Evolutionary conservation across 2,329 filamentous ascomycete species (phyloP), one percentile per base, ranked within the genome.

Genomic region (Mycosphaerella sp.): DNA sequence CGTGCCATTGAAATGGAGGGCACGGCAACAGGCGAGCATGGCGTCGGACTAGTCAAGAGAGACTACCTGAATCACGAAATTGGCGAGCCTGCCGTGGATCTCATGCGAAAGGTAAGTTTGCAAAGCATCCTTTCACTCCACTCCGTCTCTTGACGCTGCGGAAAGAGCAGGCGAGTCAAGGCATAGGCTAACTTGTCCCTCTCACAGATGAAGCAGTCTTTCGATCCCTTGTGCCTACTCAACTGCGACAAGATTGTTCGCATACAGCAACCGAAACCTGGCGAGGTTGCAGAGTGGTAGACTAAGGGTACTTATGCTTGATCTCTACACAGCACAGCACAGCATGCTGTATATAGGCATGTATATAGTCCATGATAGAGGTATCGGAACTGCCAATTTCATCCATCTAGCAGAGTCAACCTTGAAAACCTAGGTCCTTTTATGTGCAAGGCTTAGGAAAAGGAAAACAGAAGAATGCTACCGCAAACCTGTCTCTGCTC

Each of bases 1-100:
- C 77, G 86, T 55, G 88, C 88, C 0, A 82, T 94, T 43, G 86
- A 89, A 71, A 67, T 70, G 64, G 87, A 93, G 69, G 88, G 88
- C 7, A 93, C 88, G 0, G 87, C 89, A 1, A 90, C 87, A 10
- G 88, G 87, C 48, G 87, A 94, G 70, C 87, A 94, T 67, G 87
- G 87, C 37, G 84, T 93, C 47, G 87, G 87, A 6, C 73, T 94
- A 42, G 85, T 91, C 50, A 94, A 94, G 79, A 76, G 87, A 59
- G 87, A 93, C 65, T 91, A 91, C 64, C 75, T 94, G 39, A 77
- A 81, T 8, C 85, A 90, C 64, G 87, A 94, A 70, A 73, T 93
- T 36, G 86, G 87, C 10, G 75, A 81, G 66, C 75, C 71, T 10
- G 88, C 87, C 0, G 86, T 94, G 7, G 86, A 90, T 70, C 76